These are phyloP conservation scores for Tagetes patula DNA, from an alignment of 129 eudicot species.

Conservation along the genomic window DNA sequence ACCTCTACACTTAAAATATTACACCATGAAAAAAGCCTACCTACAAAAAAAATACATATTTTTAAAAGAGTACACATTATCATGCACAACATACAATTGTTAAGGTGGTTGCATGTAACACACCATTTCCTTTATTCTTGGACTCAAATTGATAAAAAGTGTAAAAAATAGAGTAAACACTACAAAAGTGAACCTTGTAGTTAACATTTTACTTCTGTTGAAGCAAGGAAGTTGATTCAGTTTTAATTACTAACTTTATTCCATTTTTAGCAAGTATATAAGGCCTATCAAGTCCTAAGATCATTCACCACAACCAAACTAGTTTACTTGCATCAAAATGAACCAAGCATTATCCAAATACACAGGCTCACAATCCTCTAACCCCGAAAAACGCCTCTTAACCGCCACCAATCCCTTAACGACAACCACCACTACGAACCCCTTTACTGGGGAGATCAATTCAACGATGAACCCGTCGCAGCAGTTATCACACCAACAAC, in stretches of 20 bases:
- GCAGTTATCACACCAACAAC: slow-evolving; percentile 19
- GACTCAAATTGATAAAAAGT: slow-evolving; percentile 33
- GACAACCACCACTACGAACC: slow-evolving; percentile 20
- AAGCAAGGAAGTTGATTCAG: slow-evolving; percentile 68
- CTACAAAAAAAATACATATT: background rate
- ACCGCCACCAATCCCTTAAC: slow-evolving; percentile 22
- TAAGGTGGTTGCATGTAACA: slow-evolving; percentile 19
- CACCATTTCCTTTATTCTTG: slow-evolving; percentile 30
- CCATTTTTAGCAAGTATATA: slow-evolving; percentile 31
- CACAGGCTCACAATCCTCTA: slow-evolving; percentile 31
- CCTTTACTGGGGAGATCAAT: slow-evolving; percentile 22
- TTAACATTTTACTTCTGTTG: slow-evolving; percentile 33
- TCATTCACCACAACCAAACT: slow-evolving; percentile 23
- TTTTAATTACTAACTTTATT: slow-evolving; percentile 40
- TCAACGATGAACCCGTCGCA: slow-evolving; percentile 28
- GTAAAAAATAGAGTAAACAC: slow-evolving; percentile 32
- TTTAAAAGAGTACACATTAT: background rate
- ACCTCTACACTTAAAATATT: background rate
- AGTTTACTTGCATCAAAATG: background rate
- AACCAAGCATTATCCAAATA: slow-evolving; percentile 29
- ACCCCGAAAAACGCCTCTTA: slow-evolving; percentile 35
- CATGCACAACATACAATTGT: slow-evolving; percentile 14
- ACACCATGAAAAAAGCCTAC: background rate
- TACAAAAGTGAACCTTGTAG: slow-evolving; percentile 43
- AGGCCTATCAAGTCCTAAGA: background rate